A percentile compares a stretch with the other conserved stretches of the same genome.
Conservation (phyloP, 331 rosid species). For the Malus hybrid region DNA sequence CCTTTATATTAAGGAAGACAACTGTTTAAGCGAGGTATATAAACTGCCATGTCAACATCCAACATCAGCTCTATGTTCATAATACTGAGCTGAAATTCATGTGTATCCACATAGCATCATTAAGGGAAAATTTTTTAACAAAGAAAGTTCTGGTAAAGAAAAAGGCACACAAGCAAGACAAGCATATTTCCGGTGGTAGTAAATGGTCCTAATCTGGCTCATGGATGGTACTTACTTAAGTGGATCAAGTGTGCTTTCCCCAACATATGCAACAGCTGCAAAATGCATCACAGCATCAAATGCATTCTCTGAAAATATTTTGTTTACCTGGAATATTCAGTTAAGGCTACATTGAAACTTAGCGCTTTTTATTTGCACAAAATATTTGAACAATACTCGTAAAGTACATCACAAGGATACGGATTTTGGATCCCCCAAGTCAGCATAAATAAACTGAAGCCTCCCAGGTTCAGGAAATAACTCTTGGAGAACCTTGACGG, state of each 20-base stretch:
- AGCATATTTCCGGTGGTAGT: not conserved
- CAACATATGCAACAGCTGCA: slow-evolving; percentile 97
- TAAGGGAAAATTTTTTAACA: not conserved
- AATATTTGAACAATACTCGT: not conserved
- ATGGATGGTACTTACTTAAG: slow-evolving; percentile 63
- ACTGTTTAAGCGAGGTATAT: too few relatives aligned
- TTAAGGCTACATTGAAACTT: slow-evolving; percentile 34
- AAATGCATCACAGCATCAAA: slow-evolving; percentile 98
- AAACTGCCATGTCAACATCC: not conserved
- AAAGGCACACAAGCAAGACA: not conserved
- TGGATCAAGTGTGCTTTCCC: slow-evolving; percentile 91
- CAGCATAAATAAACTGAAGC: slow-evolving; percentile 92
- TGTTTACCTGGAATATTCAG: slow-evolving; percentile 59
- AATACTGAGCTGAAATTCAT: not conserved
- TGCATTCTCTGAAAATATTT: slow-evolving; percentile 79
- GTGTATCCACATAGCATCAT: not conserved
- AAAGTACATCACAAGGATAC: slow-evolving; percentile 57
- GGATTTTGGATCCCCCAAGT: slow-evolving; percentile 79
- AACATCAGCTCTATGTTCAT: not conserved
- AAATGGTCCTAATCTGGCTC: not conserved
- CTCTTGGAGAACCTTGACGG: slow-evolving; percentile 74
- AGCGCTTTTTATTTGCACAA: slow-evolving; percentile 6
- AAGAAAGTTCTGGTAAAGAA: not conserved
- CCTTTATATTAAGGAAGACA: too few relatives aligned
- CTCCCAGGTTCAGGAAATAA: slow-evolving; percentile 86